Conservation (phyloP, 805 yeast species). For the Zygoascus flipseniorum region DNA sequence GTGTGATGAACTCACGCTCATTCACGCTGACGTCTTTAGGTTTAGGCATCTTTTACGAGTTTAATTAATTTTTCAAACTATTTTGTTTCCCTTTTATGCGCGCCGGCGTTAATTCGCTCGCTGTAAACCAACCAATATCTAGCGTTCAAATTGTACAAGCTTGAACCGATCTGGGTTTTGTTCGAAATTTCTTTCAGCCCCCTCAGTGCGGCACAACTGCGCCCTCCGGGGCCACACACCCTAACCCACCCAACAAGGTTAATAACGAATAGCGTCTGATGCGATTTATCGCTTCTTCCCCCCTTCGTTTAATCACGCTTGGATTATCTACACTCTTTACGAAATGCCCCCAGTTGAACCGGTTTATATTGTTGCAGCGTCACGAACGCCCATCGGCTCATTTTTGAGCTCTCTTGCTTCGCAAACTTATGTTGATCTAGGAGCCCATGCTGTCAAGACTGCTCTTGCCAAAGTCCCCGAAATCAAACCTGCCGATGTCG, state of each 20-base stretch:
- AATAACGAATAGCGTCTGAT: not conserved
- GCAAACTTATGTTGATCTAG: constrained; percentile 73
- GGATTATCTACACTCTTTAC: not conserved
- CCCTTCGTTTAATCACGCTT: not conserved
- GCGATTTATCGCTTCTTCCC: not conserved
- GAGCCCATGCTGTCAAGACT: constrained; percentile 82
- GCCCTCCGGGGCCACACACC: not conserved
- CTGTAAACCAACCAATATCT: no score
- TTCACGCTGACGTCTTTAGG: constrained; percentile 54
- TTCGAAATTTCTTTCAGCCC: no score
- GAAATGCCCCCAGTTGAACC: constrained; percentile 3
- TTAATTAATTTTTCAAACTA: not conserved
- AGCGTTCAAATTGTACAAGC: not conserved
- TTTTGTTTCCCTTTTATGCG: not conserved
- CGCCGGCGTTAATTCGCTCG: not conserved
- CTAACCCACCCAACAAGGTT: not conserved
- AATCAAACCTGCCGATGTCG: constrained; percentile 68
- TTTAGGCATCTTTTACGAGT: constrained; percentile 37
- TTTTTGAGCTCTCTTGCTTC: constrained; percentile 80
- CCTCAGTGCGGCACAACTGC: no score
- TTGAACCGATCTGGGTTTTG: not conserved
- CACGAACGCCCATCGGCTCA: constrained; percentile 95
- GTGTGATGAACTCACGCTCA: constrained; percentile 54
- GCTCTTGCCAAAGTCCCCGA: constrained; percentile 64
- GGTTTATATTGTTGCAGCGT: constrained; percentile 83